Evolutionary conservation across 768 basidiomycete species (phyloP), one percentile per base, ranked within the genome.

Genomic region (Suillus weaverae): DNA sequence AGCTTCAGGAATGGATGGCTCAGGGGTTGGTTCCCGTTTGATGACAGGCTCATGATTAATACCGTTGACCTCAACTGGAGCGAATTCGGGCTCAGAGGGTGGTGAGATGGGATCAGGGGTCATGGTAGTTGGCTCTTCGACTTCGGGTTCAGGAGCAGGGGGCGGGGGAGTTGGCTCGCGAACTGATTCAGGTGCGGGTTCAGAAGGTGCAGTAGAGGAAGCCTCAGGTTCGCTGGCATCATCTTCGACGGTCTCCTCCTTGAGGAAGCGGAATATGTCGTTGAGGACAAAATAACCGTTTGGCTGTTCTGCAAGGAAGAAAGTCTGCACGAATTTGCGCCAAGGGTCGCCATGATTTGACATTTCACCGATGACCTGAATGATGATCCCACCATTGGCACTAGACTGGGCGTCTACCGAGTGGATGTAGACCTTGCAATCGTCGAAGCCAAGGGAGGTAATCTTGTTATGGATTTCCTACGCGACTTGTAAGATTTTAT

Each of bases 221-320:
- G 77, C 80, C 39, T 81, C 77, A 41, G 83, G 67, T 61, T 84
- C 88, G 66, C 77, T 80, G 73, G 74, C 84, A 54, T 91, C 92
- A 63, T 93, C 94, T 69, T 94, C 94, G 62, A 92, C 89, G 9
- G 86, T 81, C 74, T 98, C 95, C 80, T 98, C 97, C 82, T 97
- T 98, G 68, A 99, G 83, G 85, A 97, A 99, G 66, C 97, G 92
- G 89, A 99, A 99, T 82, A 99, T 98, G 81, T 99, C 97, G 80
- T 99, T 99, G 79, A 99, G 89, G 69, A 99, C 97, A 75, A 97
- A 99, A 83, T 99, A 99, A 50, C 97, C 97, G 70, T 97, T 97
- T 16, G 95, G 94, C 80, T 99, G 97, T 78, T 98, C 95, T 44
- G 97, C 97, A 62, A 99, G 90, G 91, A 99, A 99, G 82, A 99